Percentiles rank a stretch among this genome's conserved stretches.
Conservation (phyloP, 139 green algal genomes). For the Desmodesmus armatus region DNA sequence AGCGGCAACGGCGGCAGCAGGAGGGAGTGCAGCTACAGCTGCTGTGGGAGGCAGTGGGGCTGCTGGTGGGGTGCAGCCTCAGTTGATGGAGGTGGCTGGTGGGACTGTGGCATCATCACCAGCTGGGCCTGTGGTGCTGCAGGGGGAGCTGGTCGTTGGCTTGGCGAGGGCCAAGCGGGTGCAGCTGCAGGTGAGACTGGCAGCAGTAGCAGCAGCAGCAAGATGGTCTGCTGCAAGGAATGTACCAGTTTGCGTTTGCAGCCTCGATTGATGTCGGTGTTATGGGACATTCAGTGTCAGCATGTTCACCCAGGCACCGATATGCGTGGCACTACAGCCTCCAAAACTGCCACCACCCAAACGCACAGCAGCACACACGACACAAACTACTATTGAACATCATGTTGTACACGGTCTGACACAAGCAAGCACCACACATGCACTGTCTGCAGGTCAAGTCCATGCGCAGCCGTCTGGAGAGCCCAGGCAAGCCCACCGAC, state of each 20-base stretch:
- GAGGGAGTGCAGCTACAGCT: neutral
- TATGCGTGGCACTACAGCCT: no score
- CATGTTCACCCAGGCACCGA: no score
- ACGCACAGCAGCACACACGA: neutral
- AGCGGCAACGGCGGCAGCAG: neutral
- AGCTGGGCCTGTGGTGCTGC: neutral
- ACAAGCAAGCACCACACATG: neutral
- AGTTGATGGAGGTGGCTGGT: no score
- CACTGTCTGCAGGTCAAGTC: neutral
- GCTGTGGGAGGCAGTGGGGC: neutral
- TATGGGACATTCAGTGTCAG: no score
- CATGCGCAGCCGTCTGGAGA: slow-evolving; percentile 1
- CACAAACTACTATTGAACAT: neutral
- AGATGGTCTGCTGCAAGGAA: neutral
- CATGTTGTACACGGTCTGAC: neutral
- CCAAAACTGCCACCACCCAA: no score
- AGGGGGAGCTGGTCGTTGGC: slow-evolving; percentile 9
- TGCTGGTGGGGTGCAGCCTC: no score
- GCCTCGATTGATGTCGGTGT: neutral
- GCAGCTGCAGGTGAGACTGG: slow-evolving; percentile 27
- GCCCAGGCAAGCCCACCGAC: neutral
- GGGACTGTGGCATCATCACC: neutral
- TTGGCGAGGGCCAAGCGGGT: slow-evolving; percentile 13
- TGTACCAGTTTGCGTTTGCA: neutral
- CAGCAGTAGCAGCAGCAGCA: slow-evolving; percentile 33